These are phyloP conservation scores for Colletotrichum spaethianum DNA, from an alignment of 2,329 filamentous ascomycete species.

Conservation along the genomic window DNA sequence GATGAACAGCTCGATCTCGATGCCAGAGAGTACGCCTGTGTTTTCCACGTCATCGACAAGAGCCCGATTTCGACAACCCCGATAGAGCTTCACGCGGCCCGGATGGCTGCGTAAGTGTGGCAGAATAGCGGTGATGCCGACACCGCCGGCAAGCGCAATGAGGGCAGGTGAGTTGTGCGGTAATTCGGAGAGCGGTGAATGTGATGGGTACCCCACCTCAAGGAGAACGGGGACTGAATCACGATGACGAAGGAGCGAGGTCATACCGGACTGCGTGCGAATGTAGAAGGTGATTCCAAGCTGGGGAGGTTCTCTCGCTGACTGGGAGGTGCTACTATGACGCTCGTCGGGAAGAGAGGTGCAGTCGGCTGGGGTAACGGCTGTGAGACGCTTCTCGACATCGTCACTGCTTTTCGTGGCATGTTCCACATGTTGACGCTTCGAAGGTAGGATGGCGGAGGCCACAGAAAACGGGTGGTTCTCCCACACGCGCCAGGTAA, in stretches of 20 bases:
- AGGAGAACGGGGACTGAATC: conserved; percentile 46
- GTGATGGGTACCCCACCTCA: conserved; percentile 49
- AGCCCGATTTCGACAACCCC: conserved; percentile 20
- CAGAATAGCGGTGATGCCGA: conserved; percentile 49
- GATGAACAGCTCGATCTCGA: conserved; percentile 23
- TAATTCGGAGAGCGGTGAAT: conserved; percentile 37
- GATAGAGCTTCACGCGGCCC: conserved; percentile 8
- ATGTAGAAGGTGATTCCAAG: not conserved
- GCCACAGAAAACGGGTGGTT: conserved; percentile 54
- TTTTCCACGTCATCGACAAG: conserved; percentile 11
- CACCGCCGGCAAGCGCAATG: conserved; percentile 50
- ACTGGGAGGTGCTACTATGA: not conserved
- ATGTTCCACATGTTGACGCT: no score
- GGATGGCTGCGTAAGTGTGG: conserved; percentile 31
- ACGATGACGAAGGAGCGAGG: conserved; percentile 40
- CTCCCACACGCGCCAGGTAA: conserved; percentile 55
- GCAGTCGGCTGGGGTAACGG: not conserved
- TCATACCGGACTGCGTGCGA: not conserved
- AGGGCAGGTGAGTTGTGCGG: conserved; percentile 42
- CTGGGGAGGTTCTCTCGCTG: not conserved
- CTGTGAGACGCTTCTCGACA: not conserved
- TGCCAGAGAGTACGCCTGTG: not conserved
- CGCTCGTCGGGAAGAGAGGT: not conserved
- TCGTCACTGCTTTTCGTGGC: not conserved
- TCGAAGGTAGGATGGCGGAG: not conserved